Evolutionary conservation across 2,329 filamentous ascomycete species (phyloP), one percentile per base, ranked within the genome.

Genomic region (Aspergillus novoparasiticus): DNA sequence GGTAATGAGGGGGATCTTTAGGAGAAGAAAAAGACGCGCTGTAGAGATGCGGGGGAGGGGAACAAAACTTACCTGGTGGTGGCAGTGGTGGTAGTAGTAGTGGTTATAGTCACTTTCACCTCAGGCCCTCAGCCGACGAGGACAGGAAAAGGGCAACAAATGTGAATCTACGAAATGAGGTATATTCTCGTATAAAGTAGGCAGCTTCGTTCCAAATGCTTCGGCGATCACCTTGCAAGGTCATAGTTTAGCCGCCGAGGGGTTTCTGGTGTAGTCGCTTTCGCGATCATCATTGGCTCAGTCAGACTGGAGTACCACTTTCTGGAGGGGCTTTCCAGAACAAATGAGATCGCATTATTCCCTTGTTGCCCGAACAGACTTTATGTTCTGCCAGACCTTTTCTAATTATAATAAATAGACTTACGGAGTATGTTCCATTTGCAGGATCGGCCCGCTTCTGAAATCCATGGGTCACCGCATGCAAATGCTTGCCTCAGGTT

Each of bases 391-490:
- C 12, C 5, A 16, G 34, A 39, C 34, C 34, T 41, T 36, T 41
- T 41, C 8, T 9, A 41, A n/a, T 41, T 41, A 41, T n/a, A 41
- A n/a, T 41, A 9, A 14, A 41, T 4, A 8, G 5, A 39, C 26
- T 16, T 41, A 41, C 1, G 39, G 41, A 34, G 16, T 41, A 8
- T 36, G 56, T 21, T 46, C 5, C 32, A 60, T 30, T 43, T 23
- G 23, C 10, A 58, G 57, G 57, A 50, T 58, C 57, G 57, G 57
- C 57, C 57, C 57, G 57, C 41, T 16, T 46, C n/a, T 46, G 9
- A 45, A 51, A 32, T 61, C 54, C 64, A 71, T 80, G 69, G 57
- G 30, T 57, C 41, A 48, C 41, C 48, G 2, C 8, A 14, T 55
- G 9, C 14, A 28, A 28, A 28, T 28, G 26, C 11, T 36, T 55